Conservation (phyloP, 805 yeast genomes). For the Brettanomyces anomalus region DNA sequence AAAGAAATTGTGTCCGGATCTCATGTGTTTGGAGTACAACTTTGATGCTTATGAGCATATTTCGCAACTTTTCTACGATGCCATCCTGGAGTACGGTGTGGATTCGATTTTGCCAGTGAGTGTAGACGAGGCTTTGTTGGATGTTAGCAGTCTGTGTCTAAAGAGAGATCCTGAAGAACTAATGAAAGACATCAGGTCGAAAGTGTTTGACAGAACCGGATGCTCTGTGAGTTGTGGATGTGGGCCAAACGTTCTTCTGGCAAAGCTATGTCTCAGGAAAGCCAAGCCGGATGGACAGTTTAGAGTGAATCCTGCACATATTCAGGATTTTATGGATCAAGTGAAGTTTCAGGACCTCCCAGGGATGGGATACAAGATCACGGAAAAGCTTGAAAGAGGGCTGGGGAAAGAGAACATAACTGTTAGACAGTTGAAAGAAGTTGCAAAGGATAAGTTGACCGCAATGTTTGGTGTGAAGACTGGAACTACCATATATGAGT, state of each 20-base stretch:
- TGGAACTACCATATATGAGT: slow-evolving; percentile 53
- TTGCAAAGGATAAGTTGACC: slow-evolving; percentile 31
- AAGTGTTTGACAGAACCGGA: slow-evolving; percentile 34
- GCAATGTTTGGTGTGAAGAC: slow-evolving; percentile 57
- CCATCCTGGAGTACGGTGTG: slow-evolving; percentile 36
- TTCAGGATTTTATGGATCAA: slow-evolving; percentile 27
- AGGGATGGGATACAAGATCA: slow-evolving; percentile 51
- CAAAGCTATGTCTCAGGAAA: slow-evolving; percentile 59
- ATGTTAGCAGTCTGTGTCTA: slow-evolving; percentile 31
- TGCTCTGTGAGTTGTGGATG: slow-evolving; percentile 78
- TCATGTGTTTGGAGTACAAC: slow-evolving; percentile 60
- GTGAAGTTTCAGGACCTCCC: slow-evolving; percentile 41
- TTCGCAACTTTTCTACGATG: slow-evolving; percentile 57
- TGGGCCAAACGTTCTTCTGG: slow-evolving; percentile 64
- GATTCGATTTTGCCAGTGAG: slow-evolving; percentile 71
- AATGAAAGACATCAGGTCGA: slow-evolving; percentile 29
- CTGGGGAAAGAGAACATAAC: slow-evolving; percentile 15
- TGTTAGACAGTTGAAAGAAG: slow-evolving; percentile 30
- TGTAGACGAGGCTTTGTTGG: slow-evolving; percentile 85
- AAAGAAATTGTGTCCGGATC: slow-evolving; percentile 45
- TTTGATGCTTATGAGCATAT: slow-evolving; percentile 62
- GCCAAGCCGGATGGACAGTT: slow-evolving; percentile 77
- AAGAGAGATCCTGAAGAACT: slow-evolving; percentile 16
- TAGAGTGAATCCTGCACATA: slow-evolving; percentile 22
- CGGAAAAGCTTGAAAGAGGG: slow-evolving; percentile 34